Evolutionary conservation across 805 yeast genomes (phyloP).

Genomic region (Komagataella mondaviorum): DNA sequence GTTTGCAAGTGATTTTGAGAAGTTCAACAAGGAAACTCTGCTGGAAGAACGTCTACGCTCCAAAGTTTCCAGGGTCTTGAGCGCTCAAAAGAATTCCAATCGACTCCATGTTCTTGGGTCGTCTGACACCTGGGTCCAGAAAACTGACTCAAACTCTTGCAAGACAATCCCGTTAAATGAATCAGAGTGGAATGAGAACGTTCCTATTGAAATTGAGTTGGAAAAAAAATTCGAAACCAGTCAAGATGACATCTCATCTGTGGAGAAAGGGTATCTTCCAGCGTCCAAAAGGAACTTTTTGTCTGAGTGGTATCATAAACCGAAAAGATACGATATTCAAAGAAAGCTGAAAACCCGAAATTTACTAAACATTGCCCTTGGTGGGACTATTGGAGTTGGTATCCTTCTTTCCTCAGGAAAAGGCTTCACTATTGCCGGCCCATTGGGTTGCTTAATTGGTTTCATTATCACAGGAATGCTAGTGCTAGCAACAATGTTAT

Average conservation of each 20-base stretch:
- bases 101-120: conserved; percentile 3
- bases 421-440: conserved; percentile 64
- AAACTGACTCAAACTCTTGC: not conserved
- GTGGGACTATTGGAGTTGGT: conserved; percentile 75
- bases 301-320: not conserved
- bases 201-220: conserved; percentile 1
- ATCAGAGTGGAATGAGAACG: conserved; percentile 10
- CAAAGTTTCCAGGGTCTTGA: not conserved
- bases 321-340: conserved; percentile 21
- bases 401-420: conserved; percentile 57
- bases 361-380: conserved; percentile 65
- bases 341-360: conserved; percentile 53
- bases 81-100: conserved; percentile 3
- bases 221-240: conserved; percentile 3
- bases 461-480: conserved; percentile 50
- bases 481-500: conserved; percentile 55
- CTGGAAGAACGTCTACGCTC: conserved; percentile 1
- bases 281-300: conserved; percentile 1
- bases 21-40: conserved; percentile 12
- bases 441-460: conserved; percentile 62
- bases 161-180: conserved; percentile 7
- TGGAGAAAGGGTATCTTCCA: conserved; percentile 1
- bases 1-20: conserved; percentile 14
- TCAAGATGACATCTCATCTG: conserved; percentile 2
- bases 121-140: not conserved